These are phyloP conservation scores for Aspergillus cristatus DNA, from an alignment of 495 filamentous ascomycete species.

Conservation along the genomic window DNA sequence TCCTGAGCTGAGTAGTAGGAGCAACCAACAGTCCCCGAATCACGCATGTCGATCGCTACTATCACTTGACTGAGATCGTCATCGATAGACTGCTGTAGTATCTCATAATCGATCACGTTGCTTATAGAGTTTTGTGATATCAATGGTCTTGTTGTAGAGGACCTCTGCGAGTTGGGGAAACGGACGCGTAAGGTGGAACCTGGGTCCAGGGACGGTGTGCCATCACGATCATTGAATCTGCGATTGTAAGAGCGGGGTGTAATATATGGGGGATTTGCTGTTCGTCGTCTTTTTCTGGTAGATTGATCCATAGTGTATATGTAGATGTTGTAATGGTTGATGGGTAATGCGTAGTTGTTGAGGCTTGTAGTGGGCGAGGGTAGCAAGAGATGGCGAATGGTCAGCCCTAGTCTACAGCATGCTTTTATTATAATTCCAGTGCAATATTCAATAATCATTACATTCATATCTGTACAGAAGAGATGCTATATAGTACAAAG, in stretches of 20 bases:
- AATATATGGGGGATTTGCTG: slow-evolving; percentile 3
- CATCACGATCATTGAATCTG: slow-evolving; percentile 1
- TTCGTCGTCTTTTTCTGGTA: slow-evolving; percentile 14
- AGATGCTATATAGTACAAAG: slow-evolving; percentile 9
- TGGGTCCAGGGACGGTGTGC: neutral
- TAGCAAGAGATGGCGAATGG: neutral
- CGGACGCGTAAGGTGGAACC: neutral
- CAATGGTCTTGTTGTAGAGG: slow-evolving; percentile 1
- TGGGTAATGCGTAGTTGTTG: neutral
- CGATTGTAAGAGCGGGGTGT: slow-evolving; percentile 9
- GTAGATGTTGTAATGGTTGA: neutral
- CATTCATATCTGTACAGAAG: slow-evolving; percentile 11
- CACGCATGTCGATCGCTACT: slow-evolving; percentile 72
- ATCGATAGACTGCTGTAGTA: slow-evolving; percentile 9
- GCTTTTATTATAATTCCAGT: too few relatives aligned
- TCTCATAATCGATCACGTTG: neutral
- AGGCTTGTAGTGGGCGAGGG: neutral
- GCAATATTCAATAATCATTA: too few relatives aligned
- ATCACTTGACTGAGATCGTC: slow-evolving; percentile 69
- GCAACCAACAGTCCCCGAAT: slow-evolving; percentile 69
- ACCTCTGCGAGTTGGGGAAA: slow-evolving; percentile 1
- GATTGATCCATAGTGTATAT: slow-evolving; percentile 8
- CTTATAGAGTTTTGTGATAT: neutral
- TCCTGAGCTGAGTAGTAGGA: slow-evolving; percentile 74
- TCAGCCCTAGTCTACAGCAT: too few relatives aligned